Evolutionary conservation across 805 yeast genomes (phyloP).

Genomic region (Candida corydali): DNA sequence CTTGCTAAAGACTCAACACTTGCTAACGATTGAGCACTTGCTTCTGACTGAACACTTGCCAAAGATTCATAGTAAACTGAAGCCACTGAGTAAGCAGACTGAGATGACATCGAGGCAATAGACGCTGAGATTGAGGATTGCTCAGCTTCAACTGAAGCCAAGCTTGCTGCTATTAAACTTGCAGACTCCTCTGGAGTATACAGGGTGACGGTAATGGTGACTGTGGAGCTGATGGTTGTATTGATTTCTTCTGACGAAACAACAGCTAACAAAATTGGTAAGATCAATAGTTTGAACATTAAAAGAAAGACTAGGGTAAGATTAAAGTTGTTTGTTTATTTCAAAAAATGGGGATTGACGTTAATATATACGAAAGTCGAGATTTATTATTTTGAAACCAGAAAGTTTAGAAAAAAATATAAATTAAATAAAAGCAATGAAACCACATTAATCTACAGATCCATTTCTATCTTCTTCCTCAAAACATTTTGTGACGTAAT

Average conservation of each 20-base stretch:
- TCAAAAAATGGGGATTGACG: background rate
- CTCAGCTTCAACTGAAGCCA: conserved; percentile 13
- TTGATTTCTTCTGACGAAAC: conserved; percentile 20
- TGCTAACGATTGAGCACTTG: conserved; percentile 8
- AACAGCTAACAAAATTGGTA: conserved; percentile 11
- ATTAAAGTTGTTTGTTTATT: background rate
- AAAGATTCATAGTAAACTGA: conserved; percentile 2
- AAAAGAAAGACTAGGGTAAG: conserved; percentile 18
- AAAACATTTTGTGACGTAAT: too few species aligned
- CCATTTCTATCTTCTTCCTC: too few species aligned
- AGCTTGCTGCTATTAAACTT: conserved; percentile 20
- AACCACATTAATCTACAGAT: background rate
- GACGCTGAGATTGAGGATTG: conserved; percentile 12
- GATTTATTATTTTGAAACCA: too few species aligned
- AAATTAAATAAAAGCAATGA: background rate
- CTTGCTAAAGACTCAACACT: conserved; percentile 5
- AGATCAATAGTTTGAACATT: conserved; percentile 3
- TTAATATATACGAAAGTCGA: background rate
- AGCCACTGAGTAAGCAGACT: conserved; percentile 13
- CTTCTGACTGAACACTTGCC: conserved; percentile 11
- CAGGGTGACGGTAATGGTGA: conserved; percentile 44
- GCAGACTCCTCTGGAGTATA: conserved; percentile 44
- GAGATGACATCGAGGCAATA: conserved; percentile 13
- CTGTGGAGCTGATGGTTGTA: conserved; percentile 40
- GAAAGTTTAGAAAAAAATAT: background rate